Evolutionary conservation across 805 yeast species (phyloP), one percentile per base, ranked within the genome.

Genomic region (Millerozyma miso): DNA sequence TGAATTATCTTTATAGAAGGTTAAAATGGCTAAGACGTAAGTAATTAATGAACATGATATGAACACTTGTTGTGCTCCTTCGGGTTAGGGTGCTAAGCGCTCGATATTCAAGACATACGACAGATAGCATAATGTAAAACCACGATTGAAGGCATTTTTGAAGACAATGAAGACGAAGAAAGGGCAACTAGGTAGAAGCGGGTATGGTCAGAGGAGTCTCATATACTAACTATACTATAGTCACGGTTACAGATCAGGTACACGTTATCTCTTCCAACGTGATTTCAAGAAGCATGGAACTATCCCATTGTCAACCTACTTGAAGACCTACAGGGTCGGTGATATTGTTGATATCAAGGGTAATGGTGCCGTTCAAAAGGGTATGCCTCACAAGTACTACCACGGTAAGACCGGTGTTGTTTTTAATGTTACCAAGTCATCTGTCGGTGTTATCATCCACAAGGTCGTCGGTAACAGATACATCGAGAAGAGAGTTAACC

Each of bases 221-320:
- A 23, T 23, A 39, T 61, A 60, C 65, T 60, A 60, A 60, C 66
- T 31, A 5, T 31, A 29, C 34, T 49, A 13, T 50, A 63, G 67
- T 77, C 97, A 88, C 81, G 99, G 99, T 85, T 90, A 88, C 85
- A 90, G 99, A 90, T 89, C 97, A 67, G 93, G 99, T 81, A 91
- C 99, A 80, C 96, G 99, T 80, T 93, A 93, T 90, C 95, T 95
- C 81, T 93, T 93, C 95, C 88, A 89, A 79, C 93, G 99, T 79
- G 98, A 91, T 85, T 93, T 85, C 90, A 90, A 87, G 84, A 83
- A 83, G 76, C 95, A 91, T 79, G 99, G 99, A 75, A 75, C 84
- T 63, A 80, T 88, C 69, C 83, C 96, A 58, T 79, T 93, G 81
- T 87, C 97, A 60, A 87, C 95, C 71, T 93, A 91, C 93, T 77